Evolutionary conservation across 2,329 filamentous ascomycete genomes (phyloP).

Genomic region (Diatrype stigma): DNA sequence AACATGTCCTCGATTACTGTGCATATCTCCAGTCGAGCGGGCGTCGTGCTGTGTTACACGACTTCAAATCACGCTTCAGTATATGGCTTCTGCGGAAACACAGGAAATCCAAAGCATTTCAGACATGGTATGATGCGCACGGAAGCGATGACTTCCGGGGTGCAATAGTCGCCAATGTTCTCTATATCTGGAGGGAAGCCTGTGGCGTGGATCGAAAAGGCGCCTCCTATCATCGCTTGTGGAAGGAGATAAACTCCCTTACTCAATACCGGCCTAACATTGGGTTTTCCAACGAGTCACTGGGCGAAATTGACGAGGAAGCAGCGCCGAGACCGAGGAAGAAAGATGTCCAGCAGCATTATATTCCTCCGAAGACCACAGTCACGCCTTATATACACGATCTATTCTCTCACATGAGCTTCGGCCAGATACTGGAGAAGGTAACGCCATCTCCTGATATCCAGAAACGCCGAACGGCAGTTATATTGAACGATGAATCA

Average conservation of each 20-base stretch:
- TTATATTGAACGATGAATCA: slow-evolving; percentile 16
- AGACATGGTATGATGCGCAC: slow-evolving; percentile 50
- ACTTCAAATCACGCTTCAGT: slow-evolving; percentile 57
- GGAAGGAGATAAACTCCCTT: slow-evolving; percentile 45
- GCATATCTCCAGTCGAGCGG: slow-evolving; percentile 26
- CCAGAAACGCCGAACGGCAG: slow-evolving; percentile 21
- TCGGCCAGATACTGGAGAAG: slow-evolving; percentile 46
- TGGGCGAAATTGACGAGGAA: background rate
- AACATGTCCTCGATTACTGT: slow-evolving; percentile 69
- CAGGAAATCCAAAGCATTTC: slow-evolving; percentile 35
- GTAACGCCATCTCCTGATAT: slow-evolving; percentile 25
- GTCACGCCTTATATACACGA: slow-evolving; percentile 66
- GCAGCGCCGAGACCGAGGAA: background rate
- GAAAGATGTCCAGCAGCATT: background rate
- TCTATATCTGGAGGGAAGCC: slow-evolving; percentile 64
- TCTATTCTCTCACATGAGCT: slow-evolving; percentile 61
- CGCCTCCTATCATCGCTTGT: slow-evolving; percentile 41
- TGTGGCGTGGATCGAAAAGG: slow-evolving; percentile 35
- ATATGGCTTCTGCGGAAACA: slow-evolving; percentile 52
- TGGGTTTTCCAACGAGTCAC: slow-evolving; percentile 12
- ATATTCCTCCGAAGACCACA: slow-evolving; percentile 43
- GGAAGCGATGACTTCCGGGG: slow-evolving; percentile 57
- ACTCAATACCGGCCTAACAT: slow-evolving; percentile 28
- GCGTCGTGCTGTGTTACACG: slow-evolving; percentile 41
- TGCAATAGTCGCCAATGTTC: slow-evolving; percentile 53